Evolutionary conservation across 768 basidiomycete species (phyloP), one percentile per base, ranked within the genome.

Genomic region (Guyanaporus albipodus): DNA sequence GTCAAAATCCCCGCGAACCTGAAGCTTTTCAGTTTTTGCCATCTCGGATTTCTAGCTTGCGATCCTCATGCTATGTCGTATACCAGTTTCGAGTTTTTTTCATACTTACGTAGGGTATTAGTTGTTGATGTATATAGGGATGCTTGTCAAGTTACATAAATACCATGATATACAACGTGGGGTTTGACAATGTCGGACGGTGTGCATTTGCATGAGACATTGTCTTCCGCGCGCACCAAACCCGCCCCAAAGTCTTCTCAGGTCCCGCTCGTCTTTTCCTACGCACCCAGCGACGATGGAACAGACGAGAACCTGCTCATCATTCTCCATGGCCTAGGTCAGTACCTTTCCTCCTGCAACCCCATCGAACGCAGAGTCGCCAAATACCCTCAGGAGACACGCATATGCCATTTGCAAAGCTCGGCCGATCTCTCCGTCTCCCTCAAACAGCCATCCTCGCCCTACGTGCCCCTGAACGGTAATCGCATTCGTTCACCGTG

Each of bases 401-500:
- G 0, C 82, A 85, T 49, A 37, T 69, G 3, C 89, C 91, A 2
- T 95, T 96, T 62, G 71, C 75, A 26, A 80, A 81, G 43, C 78
- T 96, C 6, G 91, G 82, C 9, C 73, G 71, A 18, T 76, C 78
- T 9, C 66, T 96, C 38, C 87, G 80, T 54, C 77, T 96, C n/a
- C 93, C 92, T 0, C 91, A 94, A 62, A 95, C 93, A 0, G 90
- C 91, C 3, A 73, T 80, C 2, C 77, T 95, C n/a, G 77, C 88
- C 2, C 61, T 95, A 9, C 80, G 87, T 38, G 92, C 85, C 3
- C 85, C 91, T 15, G 78, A 85, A 57, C 80, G 78, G 85, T 89
- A 66, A 53, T 77, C 69, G 31, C 42, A 15, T n/a, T 0, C 38
- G 28, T 31, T 39, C 46, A 32, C 19, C 36, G 15, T 44, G 32